Conservation (phyloP, 805 yeast genomes). For the Kodamaea nitidulidarum region DNA sequence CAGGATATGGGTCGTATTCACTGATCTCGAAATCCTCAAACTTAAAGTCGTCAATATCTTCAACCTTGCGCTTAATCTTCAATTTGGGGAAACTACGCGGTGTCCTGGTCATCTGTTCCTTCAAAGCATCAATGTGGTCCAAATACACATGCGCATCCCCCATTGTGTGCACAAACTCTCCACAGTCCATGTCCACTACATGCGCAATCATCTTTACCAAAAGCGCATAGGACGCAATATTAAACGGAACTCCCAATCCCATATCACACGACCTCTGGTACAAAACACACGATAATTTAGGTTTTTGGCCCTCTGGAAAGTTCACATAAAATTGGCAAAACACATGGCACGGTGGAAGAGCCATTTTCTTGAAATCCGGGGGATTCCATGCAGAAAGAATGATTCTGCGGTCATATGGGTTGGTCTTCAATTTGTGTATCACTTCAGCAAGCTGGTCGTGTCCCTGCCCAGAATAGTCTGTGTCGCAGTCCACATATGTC, state of each 20-base stretch:
- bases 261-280: constrained; percentile 98
- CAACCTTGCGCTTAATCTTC: constrained; percentile 44
- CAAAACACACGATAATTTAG: constrained; percentile 78
- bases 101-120: constrained; percentile 68
- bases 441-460: constrained; percentile 83
- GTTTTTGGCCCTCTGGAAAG: constrained; percentile 60
- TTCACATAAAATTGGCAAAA: constrained; percentile 92
- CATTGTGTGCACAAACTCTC: constrained; percentile 90
- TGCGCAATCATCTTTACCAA: constrained; percentile 93
- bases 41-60: constrained; percentile 77
- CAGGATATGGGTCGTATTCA: constrained; percentile 76
- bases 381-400: constrained; percentile 99
- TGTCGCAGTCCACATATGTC: constrained; percentile 76
- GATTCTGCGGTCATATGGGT: constrained; percentile 92
- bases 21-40: constrained; percentile 82
- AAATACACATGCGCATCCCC: constrained; percentile 96
- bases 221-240: constrained; percentile 93
- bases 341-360: constrained; percentile 97
- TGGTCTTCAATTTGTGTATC: constrained; percentile 72
- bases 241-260: constrained; percentile 99
- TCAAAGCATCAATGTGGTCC: constrained; percentile 89
- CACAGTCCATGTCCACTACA: constrained; percentile 91
- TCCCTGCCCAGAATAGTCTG: constrained; percentile 85
- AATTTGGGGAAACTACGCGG: constrained; percentile 83
- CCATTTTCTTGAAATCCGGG: constrained; percentile 90